phyloP scores from a whole-genome alignment of 257 asterid genomes.

The Lavandula angustifolia region DNA sequence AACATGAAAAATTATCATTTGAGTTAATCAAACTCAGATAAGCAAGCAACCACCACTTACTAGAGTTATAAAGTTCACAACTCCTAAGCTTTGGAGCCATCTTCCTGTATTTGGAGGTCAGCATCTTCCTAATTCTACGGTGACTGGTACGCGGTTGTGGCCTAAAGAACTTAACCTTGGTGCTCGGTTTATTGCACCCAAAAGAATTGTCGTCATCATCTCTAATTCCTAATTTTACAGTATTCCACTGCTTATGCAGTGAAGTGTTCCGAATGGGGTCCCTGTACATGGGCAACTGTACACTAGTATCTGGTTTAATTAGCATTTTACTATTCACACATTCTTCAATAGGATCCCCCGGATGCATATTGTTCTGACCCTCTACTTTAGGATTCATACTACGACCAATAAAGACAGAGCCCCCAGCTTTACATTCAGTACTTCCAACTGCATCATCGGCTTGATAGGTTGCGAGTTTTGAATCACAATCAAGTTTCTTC shows the following conservation, averaged over 20 bases:
- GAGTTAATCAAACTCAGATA: conserved; percentile 8
- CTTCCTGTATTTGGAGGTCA: conserved; percentile 72
- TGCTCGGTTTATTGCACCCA: conserved; percentile 63
- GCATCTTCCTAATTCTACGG: conserved; percentile 72
- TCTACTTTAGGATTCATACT: conserved; percentile 33
- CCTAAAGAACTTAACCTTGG: conserved; percentile 69
- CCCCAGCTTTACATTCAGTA: conserved; percentile 31
- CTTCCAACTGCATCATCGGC: conserved; percentile 36
- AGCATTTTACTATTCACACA: conserved; percentile 56
- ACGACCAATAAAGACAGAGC: conserved; percentile 34
- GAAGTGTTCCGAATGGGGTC: conserved; percentile 56
- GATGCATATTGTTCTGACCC: conserved; percentile 33
- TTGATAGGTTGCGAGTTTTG: conserved; percentile 43
- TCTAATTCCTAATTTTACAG: conserved; percentile 90
- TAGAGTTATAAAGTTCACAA: conserved; percentile 49
- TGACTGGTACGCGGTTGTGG: conserved; percentile 56
- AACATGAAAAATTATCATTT: neutral
- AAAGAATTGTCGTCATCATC: conserved; percentile 94
- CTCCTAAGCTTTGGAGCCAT: conserved; percentile 65
- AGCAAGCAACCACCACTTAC: conserved; percentile 49
- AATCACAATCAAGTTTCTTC: conserved; percentile 47
- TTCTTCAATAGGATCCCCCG: conserved; percentile 45
- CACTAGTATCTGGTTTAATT: conserved; percentile 74
- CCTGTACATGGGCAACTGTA: conserved; percentile 82
- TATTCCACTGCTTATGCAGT: conserved; percentile 60